Evolutionary conservation across 2,329 filamentous ascomycete genomes (phyloP), one percentile per base, ranked within the genome.

Genomic region (Knoxdaviesia capensis): DNA sequence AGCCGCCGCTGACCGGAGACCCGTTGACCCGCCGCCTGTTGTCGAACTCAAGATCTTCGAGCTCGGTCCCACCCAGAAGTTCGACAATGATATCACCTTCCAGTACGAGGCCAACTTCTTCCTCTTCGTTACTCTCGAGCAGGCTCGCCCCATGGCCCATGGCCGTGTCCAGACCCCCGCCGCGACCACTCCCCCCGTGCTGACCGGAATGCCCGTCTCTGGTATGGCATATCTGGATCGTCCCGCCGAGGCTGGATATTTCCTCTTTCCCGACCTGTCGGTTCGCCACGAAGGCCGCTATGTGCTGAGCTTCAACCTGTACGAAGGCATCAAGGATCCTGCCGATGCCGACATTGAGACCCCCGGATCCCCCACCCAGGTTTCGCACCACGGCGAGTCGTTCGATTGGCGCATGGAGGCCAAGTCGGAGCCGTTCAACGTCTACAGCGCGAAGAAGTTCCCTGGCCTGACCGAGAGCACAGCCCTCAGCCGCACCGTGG

Each of bases 391-490:
- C n/a, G 54, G 55, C 5, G 54, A 54, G 0, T 60, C 59, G 45
- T 82, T 93, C 48, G 80, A 86, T 53, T 88, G 85, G 63, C 74
- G 87, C 42, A 74, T 94, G 62, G 85, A 94, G 58, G 81, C 94
- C 52, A 86, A 88, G 65, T 93, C 90, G 0, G 63, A 70, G 8
- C 76, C 83, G 0, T 96, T 98, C 58, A 77, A 74, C 40, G 90
- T 96, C 36, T 96, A 72, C 64, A 94, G 87, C 52, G 90, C 90
- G 41, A 98, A 96, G 76, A 96, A 94, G 64, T 98, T 98, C 63
- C 90, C 90, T 10, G 90, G 88, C 11, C 65, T 96, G 45, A 80
- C 82, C 38, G 84, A 90, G 58, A 94, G 86, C 62, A 98, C 90
- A 0, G 66, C 72, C 8, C 66, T 96, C 40, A 94, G 87, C 60